Percentiles rank a stretch among this genome's conserved stretches.
Conservation (phyloP, 208 protist species). For the Crithidia expoeki region DNA sequence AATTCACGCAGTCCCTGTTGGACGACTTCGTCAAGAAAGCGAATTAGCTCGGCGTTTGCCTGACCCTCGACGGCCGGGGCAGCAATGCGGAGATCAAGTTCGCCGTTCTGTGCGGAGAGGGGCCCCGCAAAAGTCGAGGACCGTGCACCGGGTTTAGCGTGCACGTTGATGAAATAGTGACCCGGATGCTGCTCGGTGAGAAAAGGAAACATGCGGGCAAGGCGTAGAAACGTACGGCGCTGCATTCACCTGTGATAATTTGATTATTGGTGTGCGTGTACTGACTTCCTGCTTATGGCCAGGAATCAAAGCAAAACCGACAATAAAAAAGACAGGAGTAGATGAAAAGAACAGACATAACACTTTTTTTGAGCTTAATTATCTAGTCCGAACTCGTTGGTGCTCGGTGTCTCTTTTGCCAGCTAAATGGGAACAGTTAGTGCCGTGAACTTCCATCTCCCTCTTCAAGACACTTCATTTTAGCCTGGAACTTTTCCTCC, state of each 20-base stretch:
- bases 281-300: neutral
- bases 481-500: too few species aligned
- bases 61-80: conserved; percentile 80
- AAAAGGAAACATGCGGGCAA: conserved; percentile 54
- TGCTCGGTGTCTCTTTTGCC: too few species aligned
- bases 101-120: conserved; percentile 25
- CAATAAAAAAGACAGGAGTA: too few species aligned
- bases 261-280: neutral
- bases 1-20: conserved; percentile 40
- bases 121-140: conserved; percentile 43
- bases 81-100: conserved; percentile 65
- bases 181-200: conserved; percentile 48
- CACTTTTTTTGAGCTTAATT: too few species aligned
- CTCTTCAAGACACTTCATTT: too few species aligned
- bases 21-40: conserved; percentile 62
- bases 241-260: neutral
- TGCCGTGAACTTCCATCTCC: too few species aligned
- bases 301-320: neutral
- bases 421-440: too few species aligned
- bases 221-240: neutral
- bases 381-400: too few species aligned
- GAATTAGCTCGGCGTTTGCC: conserved; percentile 77
- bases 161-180: conserved; percentile 54
- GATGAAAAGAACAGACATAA: too few species aligned
- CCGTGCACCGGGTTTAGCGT: conserved; percentile 79